Evolutionary conservation across 805 yeast species (phyloP).

Genomic region (Wickerhamomyces alni): DNA sequence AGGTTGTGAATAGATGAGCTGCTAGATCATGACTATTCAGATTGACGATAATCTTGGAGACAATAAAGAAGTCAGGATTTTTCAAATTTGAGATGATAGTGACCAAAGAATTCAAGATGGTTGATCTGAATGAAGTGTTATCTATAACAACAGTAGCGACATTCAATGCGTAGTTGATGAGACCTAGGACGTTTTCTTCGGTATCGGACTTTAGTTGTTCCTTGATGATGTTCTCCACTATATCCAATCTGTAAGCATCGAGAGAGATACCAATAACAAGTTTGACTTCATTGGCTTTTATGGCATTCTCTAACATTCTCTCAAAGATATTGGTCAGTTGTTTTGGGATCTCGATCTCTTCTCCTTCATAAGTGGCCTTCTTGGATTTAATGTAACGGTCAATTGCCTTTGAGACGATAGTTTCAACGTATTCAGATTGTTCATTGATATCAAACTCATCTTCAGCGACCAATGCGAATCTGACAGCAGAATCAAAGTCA

Average conservation of each 20-base stretch:
- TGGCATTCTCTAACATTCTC: conserved; percentile 79
- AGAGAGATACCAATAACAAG: conserved; percentile 87
- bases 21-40: conserved; percentile 75
- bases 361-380: conserved; percentile 39
- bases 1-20: conserved; percentile 55
- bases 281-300: conserved; percentile 60
- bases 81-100: conserved; percentile 49
- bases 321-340: conserved; percentile 71
- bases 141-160: conserved; percentile 64
- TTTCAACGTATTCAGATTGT: conserved; percentile 82
- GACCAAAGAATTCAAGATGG: conserved; percentile 59
- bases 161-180: conserved; percentile 70
- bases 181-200: conserved; percentile 47
- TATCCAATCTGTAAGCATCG: conserved; percentile 82
- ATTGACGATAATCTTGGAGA: conserved; percentile 83
- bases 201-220: conserved; percentile 31
- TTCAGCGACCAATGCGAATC: conserved; percentile 82
- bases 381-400: conserved; percentile 70
- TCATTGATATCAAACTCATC: conserved; percentile 69
- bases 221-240: conserved; percentile 55
- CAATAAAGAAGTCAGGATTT: conserved; percentile 74
- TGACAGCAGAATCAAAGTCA: conserved; percentile 86
- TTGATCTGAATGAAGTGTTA: conserved; percentile 59
- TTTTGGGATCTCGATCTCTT: conserved; percentile 41
- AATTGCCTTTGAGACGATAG: conserved; percentile 90